phyloP scores from a whole-genome alignment of 148 eudicot genomes.

The Hydrangea macrophylla region DNA sequence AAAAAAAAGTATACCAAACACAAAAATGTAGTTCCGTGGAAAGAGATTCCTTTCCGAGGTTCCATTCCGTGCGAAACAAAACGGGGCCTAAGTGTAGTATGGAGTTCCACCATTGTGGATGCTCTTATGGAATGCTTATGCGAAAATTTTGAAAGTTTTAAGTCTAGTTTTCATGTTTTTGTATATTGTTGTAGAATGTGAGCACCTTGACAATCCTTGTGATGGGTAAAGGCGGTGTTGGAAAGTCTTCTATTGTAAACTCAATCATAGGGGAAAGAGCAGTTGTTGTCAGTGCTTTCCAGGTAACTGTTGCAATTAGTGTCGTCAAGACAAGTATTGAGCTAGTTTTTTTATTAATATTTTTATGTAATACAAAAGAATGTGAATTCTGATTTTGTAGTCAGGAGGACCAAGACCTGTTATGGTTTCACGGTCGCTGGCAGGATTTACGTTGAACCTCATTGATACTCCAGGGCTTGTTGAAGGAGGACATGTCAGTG shows the following conservation, averaged over 20 bases:
- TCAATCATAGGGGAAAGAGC: slow-evolving; percentile 89
- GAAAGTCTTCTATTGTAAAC: slow-evolving; percentile 90
- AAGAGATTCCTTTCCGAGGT: no score
- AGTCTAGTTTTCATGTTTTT: neutral
- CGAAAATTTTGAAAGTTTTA: neutral
- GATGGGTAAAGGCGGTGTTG: slow-evolving; percentile 98
- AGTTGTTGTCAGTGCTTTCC: slow-evolving; percentile 86
- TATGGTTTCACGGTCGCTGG: slow-evolving; percentile 82
- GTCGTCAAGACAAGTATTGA: no score
- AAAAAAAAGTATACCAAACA: no score
- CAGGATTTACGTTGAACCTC: slow-evolving; percentile 84
- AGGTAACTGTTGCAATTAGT: slow-evolving; percentile 38
- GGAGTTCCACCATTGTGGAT: no score
- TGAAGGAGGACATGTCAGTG: slow-evolving; percentile 95
- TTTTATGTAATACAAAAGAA: neutral
- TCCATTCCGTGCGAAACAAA: no score
- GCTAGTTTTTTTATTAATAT: no score
- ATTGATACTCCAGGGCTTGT: slow-evolving; percentile 95
- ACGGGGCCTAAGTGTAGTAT: no score
- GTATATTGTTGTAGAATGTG: slow-evolving; percentile 55
- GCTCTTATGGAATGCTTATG: neutral
- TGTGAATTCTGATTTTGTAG: slow-evolving; percentile 35
- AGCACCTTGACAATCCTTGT: slow-evolving; percentile 80
- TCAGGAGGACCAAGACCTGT: slow-evolving; percentile 84
- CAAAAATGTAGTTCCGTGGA: no score